These are phyloP conservation scores for Penicillium pulvis DNA, from an alignment of 495 filamentous ascomycete species.

Conservation along the genomic window DNA sequence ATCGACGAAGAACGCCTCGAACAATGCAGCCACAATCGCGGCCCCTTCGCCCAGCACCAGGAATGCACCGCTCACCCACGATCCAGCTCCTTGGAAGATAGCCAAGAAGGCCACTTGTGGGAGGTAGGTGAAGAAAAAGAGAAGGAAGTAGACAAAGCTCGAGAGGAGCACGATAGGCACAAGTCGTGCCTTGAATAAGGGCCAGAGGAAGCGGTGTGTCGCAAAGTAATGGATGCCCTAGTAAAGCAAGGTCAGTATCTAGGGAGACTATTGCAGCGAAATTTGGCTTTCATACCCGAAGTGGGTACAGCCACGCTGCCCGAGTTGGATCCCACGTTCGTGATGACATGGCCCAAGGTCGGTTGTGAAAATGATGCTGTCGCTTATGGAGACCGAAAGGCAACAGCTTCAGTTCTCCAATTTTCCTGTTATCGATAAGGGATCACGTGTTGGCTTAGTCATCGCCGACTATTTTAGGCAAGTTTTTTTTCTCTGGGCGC, in stretches of 20 bases:
- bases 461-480: slow-evolving; percentile 18
- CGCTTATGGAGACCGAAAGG: slow-evolving; percentile 1
- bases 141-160: slow-evolving; percentile 58
- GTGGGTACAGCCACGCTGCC: slow-evolving; percentile 58
- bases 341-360: slow-evolving; percentile 21
- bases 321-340: slow-evolving; percentile 29
- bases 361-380: neutral
- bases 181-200: slow-evolving; percentile 59
- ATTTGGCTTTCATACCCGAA: slow-evolving; percentile 43
- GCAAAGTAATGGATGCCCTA: slow-evolving; percentile 64
- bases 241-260: slow-evolving; percentile 1
- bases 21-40: slow-evolving; percentile 60
- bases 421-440: slow-evolving; percentile 45
- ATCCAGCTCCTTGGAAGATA: slow-evolving; percentile 60
- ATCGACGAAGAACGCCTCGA: slow-evolving; percentile 70
- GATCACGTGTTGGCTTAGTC: slow-evolving; percentile 18
- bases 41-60: slow-evolving; percentile 68
- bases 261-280: neutral
- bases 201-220: slow-evolving; percentile 63
- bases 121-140: slow-evolving; percentile 63
- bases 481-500: slow-evolving; percentile 27
- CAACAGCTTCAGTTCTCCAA: slow-evolving; percentile 17
- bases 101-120: slow-evolving; percentile 66
- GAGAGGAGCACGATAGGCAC: slow-evolving; percentile 61
- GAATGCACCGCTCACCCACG: slow-evolving; percentile 65